Base-by-base conservation (phyloP, 352 stramenopile genomes). In the Phytophthora rubi region DNA sequence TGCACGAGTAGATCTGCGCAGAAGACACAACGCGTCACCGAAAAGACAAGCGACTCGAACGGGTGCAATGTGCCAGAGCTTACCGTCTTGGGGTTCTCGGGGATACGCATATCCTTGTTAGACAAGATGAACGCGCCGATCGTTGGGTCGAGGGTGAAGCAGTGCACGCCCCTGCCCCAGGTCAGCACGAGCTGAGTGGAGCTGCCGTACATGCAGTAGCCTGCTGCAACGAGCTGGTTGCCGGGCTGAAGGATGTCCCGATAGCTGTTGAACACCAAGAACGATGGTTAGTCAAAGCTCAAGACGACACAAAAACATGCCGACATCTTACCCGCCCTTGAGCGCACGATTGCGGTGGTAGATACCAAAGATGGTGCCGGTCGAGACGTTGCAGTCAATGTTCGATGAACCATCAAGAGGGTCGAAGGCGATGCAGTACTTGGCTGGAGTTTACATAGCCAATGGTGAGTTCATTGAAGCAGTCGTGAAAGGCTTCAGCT, bases 371-470 rank as follows among this genome's bases (percentile, higher is more conserved):
- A 99, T 99, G 49, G 97, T 99, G 58, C 98, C 97, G 15, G 98
- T 98, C 48, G 95, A 99, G 28, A 99, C 97, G 80, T 99, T 99
- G 81, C 97, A 99, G 80, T 99, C 98, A 89, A 99, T 99, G 83
- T 99, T 99, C 54, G 91, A 98, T 32, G 94, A 99, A 37, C 98
- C 98, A 74, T 99, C 98, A 1, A 99, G 86, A 49, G 98, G 98
- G 74, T 99, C 98, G 69, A 99, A 99, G 13, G 95, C 97, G 61
- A 99, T 98, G 80, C 94, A 98, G 86, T 98, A 99, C 81, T 98
- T 94, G 77, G 86, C 92, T 96, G 16, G 10, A 39, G 8, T 32
- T 53, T 53, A 26, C 18, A 49, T 23, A 4, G 3, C n/a, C 6
- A 51, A 1, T 15, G 35, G 10, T 42, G 35, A 51, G 44, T 16